Evolutionary conservation across 148 eudicot genomes (phyloP).

Genomic region (Silene uniflora): DNA sequence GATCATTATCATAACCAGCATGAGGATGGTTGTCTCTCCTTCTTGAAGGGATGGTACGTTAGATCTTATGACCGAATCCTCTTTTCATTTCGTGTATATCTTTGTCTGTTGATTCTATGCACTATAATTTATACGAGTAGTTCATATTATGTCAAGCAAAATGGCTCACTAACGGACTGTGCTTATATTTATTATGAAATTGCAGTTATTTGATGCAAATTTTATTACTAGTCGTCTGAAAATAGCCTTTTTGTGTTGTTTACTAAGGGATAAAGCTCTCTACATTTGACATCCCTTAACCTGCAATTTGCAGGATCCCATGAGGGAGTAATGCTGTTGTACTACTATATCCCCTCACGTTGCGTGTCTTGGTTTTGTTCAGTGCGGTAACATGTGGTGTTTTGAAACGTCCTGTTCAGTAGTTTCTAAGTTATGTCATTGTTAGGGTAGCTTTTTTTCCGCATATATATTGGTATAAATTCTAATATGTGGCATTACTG

Average conservation of each 20-base stretch:
- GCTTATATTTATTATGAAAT: too few relatives aligned
- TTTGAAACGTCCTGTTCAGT: neutral
- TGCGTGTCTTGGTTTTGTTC: neutral
- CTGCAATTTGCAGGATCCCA: too few relatives aligned
- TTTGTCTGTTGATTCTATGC: neutral
- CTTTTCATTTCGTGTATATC: neutral
- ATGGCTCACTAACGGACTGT: too few relatives aligned
- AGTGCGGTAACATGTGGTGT: neutral
- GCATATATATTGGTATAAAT: neutral
- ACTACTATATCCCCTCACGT: too few relatives aligned
- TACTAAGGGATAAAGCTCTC: too few relatives aligned
- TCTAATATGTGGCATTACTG: neutral
- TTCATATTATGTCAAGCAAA: too few relatives aligned
- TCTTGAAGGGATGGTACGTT: constrained; percentile 57
- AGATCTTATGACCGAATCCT: neutral
- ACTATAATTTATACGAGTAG: too few relatives aligned
- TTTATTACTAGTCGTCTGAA: too few relatives aligned
- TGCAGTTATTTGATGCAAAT: too few relatives aligned
- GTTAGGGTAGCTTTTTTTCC: neutral
- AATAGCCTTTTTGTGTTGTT: too few relatives aligned
- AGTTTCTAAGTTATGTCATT: neutral
- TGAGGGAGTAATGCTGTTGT: too few relatives aligned
- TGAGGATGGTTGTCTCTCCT: constrained; percentile 40
- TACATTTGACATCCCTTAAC: too few relatives aligned
- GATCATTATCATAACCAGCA: constrained; percentile 37